A percentile compares a stretch with the other conserved stretches of the same genome.
Evolutionary conservation across 2,329 filamentous ascomycete genomes (phyloP).

Genomic region (Dothideomycetes sp.): DNA sequence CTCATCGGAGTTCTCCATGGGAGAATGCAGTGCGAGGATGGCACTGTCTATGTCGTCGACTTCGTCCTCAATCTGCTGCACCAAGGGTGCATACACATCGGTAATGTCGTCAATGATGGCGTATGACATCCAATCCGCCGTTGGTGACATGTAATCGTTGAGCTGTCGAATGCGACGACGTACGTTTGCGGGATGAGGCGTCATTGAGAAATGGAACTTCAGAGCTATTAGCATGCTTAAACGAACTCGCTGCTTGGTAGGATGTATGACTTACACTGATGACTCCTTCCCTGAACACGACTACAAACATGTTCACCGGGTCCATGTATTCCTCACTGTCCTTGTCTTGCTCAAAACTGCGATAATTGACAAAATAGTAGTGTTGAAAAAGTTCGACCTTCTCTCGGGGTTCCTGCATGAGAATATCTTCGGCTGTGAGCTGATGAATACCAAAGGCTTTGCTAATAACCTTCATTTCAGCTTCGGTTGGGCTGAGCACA

Average conservation of each 20-base stretch:
- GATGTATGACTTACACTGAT: conserved; percentile 45
- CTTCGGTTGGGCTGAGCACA: conserved; percentile 78
- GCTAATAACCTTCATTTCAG: conserved; percentile 87
- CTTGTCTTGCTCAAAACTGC: conserved; percentile 90
- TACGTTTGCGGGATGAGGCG: conserved; percentile 91
- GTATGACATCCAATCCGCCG: conserved; percentile 96
- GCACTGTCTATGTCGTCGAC: conserved; percentile 94
- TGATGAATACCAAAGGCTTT: conserved; percentile 95
- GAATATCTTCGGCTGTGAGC: conserved; percentile 88
- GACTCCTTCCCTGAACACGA: conserved; percentile 92
- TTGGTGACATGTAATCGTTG: conserved; percentile 84
- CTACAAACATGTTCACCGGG: conserved; percentile 93
- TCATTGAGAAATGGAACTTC: conserved; percentile 98
- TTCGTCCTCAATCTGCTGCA: conserved; percentile 87
- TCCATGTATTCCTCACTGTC: conserved; percentile 84
- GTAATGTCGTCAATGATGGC: conserved; percentile 98
- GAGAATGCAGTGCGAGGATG: conserved; percentile 70
- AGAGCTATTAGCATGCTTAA: conserved; percentile 5
- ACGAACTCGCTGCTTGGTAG: background rate
- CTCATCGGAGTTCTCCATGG: conserved; percentile 13
- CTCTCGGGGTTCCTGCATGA: conserved; percentile 93
- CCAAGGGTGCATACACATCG: conserved; percentile 86
- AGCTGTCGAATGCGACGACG: conserved; percentile 86
- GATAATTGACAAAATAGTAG: conserved; percentile 98
- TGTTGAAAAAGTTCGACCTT: conserved; percentile 96